Evolutionary conservation across 805 yeast species (phyloP).

Genomic region (Danielia reshetovae): DNA sequence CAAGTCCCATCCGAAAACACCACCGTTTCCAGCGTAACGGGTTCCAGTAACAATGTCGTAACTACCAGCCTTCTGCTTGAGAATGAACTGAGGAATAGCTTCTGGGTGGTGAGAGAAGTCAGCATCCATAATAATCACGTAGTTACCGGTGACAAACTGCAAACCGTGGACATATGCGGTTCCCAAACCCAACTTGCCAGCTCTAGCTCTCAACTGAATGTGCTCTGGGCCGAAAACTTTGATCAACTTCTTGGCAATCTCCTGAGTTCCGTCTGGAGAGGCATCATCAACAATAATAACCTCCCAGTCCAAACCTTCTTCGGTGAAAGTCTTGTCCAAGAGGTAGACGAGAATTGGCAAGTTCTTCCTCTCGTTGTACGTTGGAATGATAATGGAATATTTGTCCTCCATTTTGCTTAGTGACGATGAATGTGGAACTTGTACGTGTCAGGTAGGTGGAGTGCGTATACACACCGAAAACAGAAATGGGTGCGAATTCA

Average conservation of each 20-base stretch:
- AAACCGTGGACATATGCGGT: conserved; percentile 80
- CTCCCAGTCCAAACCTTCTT: conserved; percentile 64
- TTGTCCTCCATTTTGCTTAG: conserved; percentile 39
- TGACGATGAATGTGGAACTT: too few relatives aligned
- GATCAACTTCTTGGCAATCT: conserved; percentile 58
- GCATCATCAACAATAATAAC: conserved; percentile 73
- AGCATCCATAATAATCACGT: conserved; percentile 79
- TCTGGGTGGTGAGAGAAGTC: conserved; percentile 81
- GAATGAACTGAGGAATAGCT: conserved; percentile 72
- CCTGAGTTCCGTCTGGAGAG: conserved; percentile 82
- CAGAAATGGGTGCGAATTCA: too few relatives aligned
- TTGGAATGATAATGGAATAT: conserved; percentile 72
- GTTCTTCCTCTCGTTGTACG: conserved; percentile 67
- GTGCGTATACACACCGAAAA: too few relatives aligned
- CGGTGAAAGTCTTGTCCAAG: conserved; percentile 62
- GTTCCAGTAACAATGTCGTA: conserved; percentile 58
- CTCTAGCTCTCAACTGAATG: conserved; percentile 64
- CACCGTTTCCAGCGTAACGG: conserved; percentile 76
- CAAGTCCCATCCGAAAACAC: conserved; percentile 82
- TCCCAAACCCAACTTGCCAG: conserved; percentile 75
- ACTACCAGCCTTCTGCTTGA: conserved; percentile 50
- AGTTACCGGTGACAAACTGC: conserved; percentile 66
- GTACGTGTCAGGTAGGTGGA: too few relatives aligned
- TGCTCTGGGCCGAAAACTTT: conserved; percentile 55
- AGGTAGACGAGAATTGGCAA: conserved; percentile 67